Evolutionary conservation across 352 stramenopile genomes (phyloP).

Genomic region (Saprolegnia parasitica): DNA sequence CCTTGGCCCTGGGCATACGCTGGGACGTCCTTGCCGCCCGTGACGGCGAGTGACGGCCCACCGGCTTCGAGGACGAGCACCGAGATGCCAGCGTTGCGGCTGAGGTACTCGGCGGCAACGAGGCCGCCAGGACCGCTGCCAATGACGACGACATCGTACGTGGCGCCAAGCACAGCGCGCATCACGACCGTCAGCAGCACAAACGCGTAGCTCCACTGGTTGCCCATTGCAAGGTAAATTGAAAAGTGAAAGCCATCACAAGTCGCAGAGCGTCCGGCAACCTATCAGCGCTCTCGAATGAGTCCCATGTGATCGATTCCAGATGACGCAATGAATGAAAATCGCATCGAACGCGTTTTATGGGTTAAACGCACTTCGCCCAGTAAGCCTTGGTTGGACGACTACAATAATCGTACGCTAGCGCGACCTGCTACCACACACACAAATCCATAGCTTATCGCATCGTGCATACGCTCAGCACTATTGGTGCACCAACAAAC

Average conservation of each 20-base stretch:
- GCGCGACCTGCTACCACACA: too few species aligned
- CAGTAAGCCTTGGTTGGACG: too few species aligned
- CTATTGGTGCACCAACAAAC: too few species aligned
- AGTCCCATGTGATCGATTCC: too few species aligned
- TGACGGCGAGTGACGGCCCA: slow-evolving; percentile 37
- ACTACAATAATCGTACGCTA: too few species aligned
- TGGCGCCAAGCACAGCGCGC: slow-evolving; percentile 29
- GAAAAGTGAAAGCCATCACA: background rate
- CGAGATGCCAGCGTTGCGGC: slow-evolving; percentile 41
- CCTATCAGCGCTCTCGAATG: background rate
- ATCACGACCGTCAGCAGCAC: background rate
- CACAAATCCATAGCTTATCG: too few species aligned
- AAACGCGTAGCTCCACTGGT: background rate
- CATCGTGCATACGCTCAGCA: too few species aligned
- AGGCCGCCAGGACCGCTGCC: slow-evolving; percentile 55
- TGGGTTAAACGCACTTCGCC: too few species aligned
- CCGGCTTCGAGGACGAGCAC: slow-evolving; percentile 63
- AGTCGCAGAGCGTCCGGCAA: background rate
- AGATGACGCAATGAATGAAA: too few species aligned
- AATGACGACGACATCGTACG: slow-evolving; percentile 54
- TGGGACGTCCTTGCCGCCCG: slow-evolving; percentile 41
- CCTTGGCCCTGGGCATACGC: slow-evolving; percentile 35
- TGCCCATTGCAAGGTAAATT: background rate
- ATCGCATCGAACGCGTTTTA: too few species aligned
- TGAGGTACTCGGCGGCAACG: slow-evolving; percentile 54